These are phyloP conservation scores for Leccinum olivaceopallidum DNA, from an alignment of 768 basidiomycete genomes.

Conservation along the genomic window DNA sequence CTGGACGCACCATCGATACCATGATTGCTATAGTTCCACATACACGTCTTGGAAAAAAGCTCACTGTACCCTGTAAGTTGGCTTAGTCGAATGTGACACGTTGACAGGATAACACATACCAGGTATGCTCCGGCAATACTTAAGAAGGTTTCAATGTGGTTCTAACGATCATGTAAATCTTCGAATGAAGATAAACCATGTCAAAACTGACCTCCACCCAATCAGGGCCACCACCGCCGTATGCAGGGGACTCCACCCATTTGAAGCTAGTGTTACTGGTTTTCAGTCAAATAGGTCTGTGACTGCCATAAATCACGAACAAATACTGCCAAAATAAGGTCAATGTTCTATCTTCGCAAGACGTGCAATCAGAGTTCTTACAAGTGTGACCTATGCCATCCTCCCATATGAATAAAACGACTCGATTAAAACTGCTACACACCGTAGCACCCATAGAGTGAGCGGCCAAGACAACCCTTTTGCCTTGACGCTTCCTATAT, in stretches of 20 bases:
- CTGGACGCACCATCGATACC: conserved; percentile 37
- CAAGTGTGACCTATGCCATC: conserved; percentile 47
- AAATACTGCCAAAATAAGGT: conserved; percentile 63
- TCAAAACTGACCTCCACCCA: conserved; percentile 80
- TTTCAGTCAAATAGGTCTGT: conserved; percentile 2
- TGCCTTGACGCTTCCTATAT: conserved; percentile 61
- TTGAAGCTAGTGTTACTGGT: conserved; percentile 60
- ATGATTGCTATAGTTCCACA: neutral
- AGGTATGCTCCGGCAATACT: conserved; percentile 87
- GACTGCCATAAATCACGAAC: conserved; percentile 47
- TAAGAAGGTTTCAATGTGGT: conserved; percentile 84
- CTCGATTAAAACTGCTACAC: conserved; percentile 19
- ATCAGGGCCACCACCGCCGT: conserved; percentile 76
- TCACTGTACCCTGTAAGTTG: conserved; percentile 65
- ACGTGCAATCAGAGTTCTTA: conserved; percentile 30
- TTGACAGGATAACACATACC: conserved; percentile 40
- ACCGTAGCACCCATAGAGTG: conserved; percentile 89
- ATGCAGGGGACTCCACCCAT: conserved; percentile 90
- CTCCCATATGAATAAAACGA: conserved; percentile 32
- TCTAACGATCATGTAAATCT: conserved; percentile 38
- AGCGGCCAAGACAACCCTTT: conserved; percentile 80
- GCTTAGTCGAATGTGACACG: neutral
- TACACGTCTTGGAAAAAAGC: conserved; percentile 22
- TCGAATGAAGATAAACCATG: neutral
- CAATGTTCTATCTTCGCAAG: conserved; percentile 2